These are phyloP conservation scores for Lentinula detonsa DNA, from an alignment of 768 basidiomycete genomes.

Conservation along the genomic window DNA sequence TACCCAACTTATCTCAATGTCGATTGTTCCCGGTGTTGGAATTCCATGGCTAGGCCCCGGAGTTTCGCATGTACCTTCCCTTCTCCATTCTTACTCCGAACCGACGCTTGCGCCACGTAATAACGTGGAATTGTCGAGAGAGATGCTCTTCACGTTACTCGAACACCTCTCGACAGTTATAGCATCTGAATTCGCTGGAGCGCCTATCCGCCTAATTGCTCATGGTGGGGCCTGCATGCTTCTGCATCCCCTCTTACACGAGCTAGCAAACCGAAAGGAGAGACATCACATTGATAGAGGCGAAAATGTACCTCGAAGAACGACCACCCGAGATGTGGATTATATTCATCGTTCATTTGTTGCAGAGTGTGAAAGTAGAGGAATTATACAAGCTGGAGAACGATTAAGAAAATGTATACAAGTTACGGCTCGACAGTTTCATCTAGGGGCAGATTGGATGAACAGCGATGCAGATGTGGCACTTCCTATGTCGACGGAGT, in stretches of 20 bases:
- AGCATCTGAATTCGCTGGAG: conserved; percentile 34
- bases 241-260: conserved; percentile 41
- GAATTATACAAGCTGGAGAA: conserved; percentile 45
- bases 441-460: conserved; percentile 69
- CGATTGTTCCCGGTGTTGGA: neutral
- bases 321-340: conserved; percentile 62
- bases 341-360: conserved; percentile 59
- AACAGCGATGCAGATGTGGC: conserved; percentile 70
- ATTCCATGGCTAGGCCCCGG: neutral
- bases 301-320: conserved; percentile 33
- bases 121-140: conserved; percentile 30
- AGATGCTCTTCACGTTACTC: conserved; percentile 41
- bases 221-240: conserved; percentile 77
- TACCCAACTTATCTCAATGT: neutral
- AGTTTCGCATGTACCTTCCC: neutral
- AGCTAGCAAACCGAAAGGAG: conserved; percentile 20
- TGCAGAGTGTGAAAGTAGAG: conserved; percentile 41
- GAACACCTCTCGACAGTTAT: conserved; percentile 39
- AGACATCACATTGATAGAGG: conserved; percentile 9
- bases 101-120: conserved; percentile 21
- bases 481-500: conserved; percentile 61
- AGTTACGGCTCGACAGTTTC: conserved; percentile 43
- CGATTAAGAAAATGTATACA: conserved; percentile 52
- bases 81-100: neutral
- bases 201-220: conserved; percentile 51